Evolutionary conservation across 2,329 filamentous ascomycete genomes (phyloP), one percentile per base, ranked within the genome.

Genomic region (Colletotrichum sp.): DNA sequence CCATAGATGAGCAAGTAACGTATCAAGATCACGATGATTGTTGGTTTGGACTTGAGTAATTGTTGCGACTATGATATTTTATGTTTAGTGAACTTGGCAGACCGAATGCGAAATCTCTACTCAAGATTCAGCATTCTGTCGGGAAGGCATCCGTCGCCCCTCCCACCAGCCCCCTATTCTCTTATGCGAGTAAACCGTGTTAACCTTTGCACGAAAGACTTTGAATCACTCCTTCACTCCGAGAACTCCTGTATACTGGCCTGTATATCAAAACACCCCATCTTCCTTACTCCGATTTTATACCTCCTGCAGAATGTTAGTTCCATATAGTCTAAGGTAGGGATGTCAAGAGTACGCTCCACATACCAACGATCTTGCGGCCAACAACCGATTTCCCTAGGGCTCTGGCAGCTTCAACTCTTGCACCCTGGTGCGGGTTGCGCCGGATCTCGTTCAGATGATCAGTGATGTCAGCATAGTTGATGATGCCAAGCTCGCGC

Each of bases 351-450:
- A n/a, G 43, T 0, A 6, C 1, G 5, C n/a, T 48, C 0, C 5
- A 4, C 43, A 3, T 48, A 48, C n/a, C 10, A 21, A 48, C 10
- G 3, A 48, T 48, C 43, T 13, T 48, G 0, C 43, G 18, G 43
- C 21, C 10, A 18, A n/a, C 13, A 0, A 48, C 3, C n/a, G 13
- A 0, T 4, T 2, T 48, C 0, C 43, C 18, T 1, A 48, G 10
- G 0, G 3, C 43, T n/a, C 12, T 21, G 0, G 43, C 43, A 21
- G n/a, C 43, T 48, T 21, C 18, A 21, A 21, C 43, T 21, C 43
- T 21, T 21, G 43, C 43, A 0, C 43, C 43, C n/a, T 52, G 0
- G 12, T 52, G 43, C n/a, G 0, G 2, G 43, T 52, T 52, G 10
- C 10, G 12, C n/a, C n/a, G n/a, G n/a, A 52, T 52, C 43, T 52